Evolutionary conservation across 2,329 filamentous ascomycete genomes (phyloP).

Genomic region (Colletotrichum sp.): DNA sequence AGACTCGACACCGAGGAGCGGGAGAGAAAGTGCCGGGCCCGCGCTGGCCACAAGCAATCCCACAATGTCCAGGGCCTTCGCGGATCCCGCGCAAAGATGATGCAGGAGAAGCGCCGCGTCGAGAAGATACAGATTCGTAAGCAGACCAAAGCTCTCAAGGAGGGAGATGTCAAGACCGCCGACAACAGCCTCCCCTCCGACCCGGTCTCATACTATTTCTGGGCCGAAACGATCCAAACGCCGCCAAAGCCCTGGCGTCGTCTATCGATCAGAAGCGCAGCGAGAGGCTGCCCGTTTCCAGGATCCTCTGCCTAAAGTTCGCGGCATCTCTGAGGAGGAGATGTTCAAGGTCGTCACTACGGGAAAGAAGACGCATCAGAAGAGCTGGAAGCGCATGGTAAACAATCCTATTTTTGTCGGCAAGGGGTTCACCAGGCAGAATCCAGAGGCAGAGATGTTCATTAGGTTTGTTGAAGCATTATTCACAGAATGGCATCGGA

Average conservation of each 20-base stretch:
- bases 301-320: too few relatives aligned
- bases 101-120: too few relatives aligned
- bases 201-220: background rate
- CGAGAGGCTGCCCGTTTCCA: too few relatives aligned
- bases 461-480: background rate
- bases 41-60: background rate
- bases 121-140: too few relatives aligned
- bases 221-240: background rate
- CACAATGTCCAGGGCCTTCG: background rate
- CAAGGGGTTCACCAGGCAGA: background rate
- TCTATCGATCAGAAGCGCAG: too few relatives aligned
- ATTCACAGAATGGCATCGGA: background rate
- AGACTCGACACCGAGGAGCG: background rate
- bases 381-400: background rate
- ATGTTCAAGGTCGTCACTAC: background rate
- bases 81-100: too few relatives aligned
- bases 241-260: background rate
- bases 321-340: background rate
- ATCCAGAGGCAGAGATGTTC: background rate
- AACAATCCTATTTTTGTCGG: background rate
- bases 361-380: background rate
- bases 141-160: accelerated
- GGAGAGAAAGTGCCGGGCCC: background rate
- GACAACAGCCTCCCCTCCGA: accelerated
- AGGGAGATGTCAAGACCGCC: background rate